Percentiles rank a stretch among this genome's conserved stretches.
phyloP scores from a whole-genome alignment of 2,329 filamentous ascomycete species.

The Sporothrix humicola region DNA sequence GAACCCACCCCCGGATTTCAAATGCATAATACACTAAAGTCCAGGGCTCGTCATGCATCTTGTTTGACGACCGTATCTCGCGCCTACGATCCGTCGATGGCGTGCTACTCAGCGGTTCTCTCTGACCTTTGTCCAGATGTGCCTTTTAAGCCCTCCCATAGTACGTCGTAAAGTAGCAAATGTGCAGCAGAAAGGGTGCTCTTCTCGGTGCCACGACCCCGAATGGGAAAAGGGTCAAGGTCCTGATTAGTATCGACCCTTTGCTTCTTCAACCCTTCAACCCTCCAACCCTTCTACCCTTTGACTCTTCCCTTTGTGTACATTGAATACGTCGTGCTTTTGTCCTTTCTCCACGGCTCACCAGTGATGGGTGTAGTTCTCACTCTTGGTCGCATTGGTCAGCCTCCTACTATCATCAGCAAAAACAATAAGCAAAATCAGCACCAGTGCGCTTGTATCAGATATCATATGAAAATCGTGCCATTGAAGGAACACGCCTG shows the following conservation, averaged over 20 bases:
- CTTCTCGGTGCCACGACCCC: neutral
- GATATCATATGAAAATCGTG: neutral
- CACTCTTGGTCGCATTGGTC: conserved; percentile 15
- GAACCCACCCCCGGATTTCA: conserved; percentile 14
- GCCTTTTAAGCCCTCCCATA: conserved; percentile 11
- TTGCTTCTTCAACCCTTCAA: no score
- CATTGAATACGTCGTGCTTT: neutral
- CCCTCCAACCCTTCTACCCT: no score
- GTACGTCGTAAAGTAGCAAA: neutral
- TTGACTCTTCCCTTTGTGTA: neutral
- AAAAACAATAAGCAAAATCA: neutral
- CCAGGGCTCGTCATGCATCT: neutral
- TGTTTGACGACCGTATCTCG: neutral
- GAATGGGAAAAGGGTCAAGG: conserved; percentile 9
- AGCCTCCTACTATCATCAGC: conserved; percentile 23
- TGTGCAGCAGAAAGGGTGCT: neutral
- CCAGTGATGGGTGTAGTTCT: neutral
- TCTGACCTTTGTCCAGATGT: neutral
- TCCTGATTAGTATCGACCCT: neutral
- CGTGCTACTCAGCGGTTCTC: neutral
- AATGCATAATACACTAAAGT: conserved; percentile 4
- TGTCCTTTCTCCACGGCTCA: neutral
- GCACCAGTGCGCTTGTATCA: conserved; percentile 1
- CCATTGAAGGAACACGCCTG: no score
- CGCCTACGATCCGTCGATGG: neutral